phyloP scores from a whole-genome alignment of 2,329 filamentous ascomycete species.

The Neofusicoccum parvum region DNA sequence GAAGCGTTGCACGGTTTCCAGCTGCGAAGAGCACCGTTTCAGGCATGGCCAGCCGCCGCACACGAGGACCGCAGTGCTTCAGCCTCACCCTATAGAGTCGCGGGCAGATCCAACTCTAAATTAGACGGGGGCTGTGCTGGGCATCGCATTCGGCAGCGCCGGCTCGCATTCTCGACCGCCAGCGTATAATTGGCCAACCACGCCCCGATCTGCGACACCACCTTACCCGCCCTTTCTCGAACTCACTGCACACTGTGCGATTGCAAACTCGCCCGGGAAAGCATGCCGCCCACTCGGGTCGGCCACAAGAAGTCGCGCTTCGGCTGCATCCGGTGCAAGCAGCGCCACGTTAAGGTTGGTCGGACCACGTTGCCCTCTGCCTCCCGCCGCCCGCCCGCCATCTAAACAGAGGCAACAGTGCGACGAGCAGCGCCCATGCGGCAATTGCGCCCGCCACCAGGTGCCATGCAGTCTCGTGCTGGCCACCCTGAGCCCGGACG shows the following conservation, averaged over 20 bases:
- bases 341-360: slow-evolving; percentile 12
- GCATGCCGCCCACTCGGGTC: slow-evolving; percentile 11
- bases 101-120: background rate
- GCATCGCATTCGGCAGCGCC: background rate
- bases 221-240: background rate
- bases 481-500: background rate
- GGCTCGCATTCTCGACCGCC: background rate
- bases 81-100: background rate
- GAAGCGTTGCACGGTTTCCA: background rate
- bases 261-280: background rate
- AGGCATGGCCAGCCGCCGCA: background rate
- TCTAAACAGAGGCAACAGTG: background rate
- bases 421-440: slow-evolving; percentile 12
- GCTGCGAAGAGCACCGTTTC: background rate
- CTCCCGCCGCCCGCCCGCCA: background rate
- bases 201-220: background rate
- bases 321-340: slow-evolving; percentile 13
- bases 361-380: background rate
- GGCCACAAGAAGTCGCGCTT: slow-evolving; percentile 12
- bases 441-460: background rate
- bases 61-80: background rate
- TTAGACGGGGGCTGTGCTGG: background rate
- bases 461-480: slow-evolving; percentile 1
- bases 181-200: slow-evolving; percentile 2
- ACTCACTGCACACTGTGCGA: background rate